Evolutionary conservation across 2,329 filamentous ascomycete genomes (phyloP).

Genomic region (Xylaria sp.): DNA sequence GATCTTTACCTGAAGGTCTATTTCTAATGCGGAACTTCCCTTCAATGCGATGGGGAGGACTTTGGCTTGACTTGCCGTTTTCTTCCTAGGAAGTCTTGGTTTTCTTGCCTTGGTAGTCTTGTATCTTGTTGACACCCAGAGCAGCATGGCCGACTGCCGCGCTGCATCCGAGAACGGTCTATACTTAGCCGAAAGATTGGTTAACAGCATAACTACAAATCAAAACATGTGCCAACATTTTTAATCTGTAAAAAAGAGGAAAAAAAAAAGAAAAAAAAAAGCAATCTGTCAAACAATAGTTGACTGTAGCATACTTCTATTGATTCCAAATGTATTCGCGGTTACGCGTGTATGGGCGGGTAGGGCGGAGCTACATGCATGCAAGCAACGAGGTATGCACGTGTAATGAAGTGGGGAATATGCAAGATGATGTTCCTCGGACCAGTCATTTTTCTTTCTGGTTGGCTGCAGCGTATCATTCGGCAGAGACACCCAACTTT

Average conservation of each 20-base stretch:
- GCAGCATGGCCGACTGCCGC: neutral
- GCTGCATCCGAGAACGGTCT: neutral
- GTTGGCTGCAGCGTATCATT: neutral
- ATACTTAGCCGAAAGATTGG: neutral
- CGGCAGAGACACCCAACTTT: neutral
- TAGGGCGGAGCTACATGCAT: neutral
- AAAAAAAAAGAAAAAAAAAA: too few relatives aligned
- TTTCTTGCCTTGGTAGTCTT: conserved; percentile 3
- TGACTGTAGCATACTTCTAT: neutral
- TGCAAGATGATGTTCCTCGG: neutral
- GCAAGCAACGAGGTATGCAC: neutral
- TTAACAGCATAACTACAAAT: neutral
- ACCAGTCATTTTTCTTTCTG: neutral
- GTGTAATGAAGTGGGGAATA: neutral
- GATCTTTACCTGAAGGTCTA: conserved; percentile 41
- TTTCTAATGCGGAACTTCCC: conserved; percentile 44
- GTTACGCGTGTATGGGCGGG: neutral
- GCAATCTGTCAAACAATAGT: neutral
- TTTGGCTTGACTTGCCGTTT: conserved; percentile 44
- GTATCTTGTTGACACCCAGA: neutral
- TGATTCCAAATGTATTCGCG: neutral
- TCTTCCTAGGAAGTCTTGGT: conserved; percentile 7
- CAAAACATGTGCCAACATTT: neutral
- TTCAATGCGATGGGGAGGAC: conserved; percentile 37
- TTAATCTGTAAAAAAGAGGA: neutral